Evolutionary conservation across 371 early-diverging fungal species (phyloP), one percentile per base, ranked within the genome.

Genomic region (Mucor ambiguus): DNA sequence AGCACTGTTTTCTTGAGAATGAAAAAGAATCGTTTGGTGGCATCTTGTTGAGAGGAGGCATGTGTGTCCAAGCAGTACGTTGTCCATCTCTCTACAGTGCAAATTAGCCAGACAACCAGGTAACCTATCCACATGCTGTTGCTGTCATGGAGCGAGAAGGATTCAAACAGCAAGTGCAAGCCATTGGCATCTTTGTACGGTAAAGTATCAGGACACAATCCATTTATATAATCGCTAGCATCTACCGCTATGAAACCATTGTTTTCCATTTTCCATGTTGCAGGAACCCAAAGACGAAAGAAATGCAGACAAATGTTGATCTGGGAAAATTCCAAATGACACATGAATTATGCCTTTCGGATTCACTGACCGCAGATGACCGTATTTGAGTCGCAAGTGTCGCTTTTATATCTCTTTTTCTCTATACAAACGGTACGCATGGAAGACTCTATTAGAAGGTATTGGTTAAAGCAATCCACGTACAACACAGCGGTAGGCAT

Each of bases 121-220:
- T 79, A 79, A 28, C 62, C 74, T 12, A 38, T 44, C 38, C 68
- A 49, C 10, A 76, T 57, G 18, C 62, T 54, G 30, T 22, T 59
- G 6, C 63, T 37, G 37, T 28, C 70, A 60, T 72, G 59, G 9
- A 75, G 29, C 20, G 60, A 12, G 20, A 79, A 64, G 11, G 70
- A 38, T 37, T 73, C 71, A 62, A 79, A 79, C n/a, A 79, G 64
- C 22, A 79, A 52, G 66, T 79, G 79, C 18, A 70, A 58, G 16
- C 60, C 65, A 33, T 63, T 49, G 20, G 67, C 58, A 35, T 79
- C 79, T 79, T 78, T 56, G 30, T n/a, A n/a, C n/a, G n/a, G n/a
- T n/a, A n/a, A 33, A 11, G 30, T 16, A 52, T 41, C 5, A 29
- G 29, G 6, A 29, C 37, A 37, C 4, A 22, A 4, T 4, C 18